Conservation (phyloP, 495 filamentous ascomycete species). For the Monascus purpureus region DNA sequence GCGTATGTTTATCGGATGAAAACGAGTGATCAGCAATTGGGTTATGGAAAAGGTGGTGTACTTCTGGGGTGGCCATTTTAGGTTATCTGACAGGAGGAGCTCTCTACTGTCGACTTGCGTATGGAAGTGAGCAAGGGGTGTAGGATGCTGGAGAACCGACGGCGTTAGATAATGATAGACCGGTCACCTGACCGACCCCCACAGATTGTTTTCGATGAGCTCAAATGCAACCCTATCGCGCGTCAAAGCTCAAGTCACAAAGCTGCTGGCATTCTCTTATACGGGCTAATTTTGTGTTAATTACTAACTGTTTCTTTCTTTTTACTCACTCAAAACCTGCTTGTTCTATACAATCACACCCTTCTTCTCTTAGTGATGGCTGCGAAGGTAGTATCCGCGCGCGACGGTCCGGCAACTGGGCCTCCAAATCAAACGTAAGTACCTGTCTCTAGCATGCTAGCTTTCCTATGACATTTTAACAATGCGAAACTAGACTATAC, state of each 20-base stretch:
- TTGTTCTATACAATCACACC: background rate
- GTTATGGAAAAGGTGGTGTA: conserved; percentile 92
- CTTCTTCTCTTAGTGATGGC: conserved; percentile 17
- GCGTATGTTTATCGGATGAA: conserved; percentile 74
- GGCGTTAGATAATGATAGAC: too few species aligned
- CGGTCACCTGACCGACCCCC: too few species aligned
- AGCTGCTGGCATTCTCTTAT: too few species aligned
- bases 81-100: conserved; percentile 79
- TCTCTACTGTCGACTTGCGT: conserved; percentile 80
- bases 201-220: too few species aligned
- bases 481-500: conserved; percentile 56
- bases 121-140: conserved; percentile 1
- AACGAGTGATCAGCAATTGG: conserved; percentile 97
- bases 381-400: conserved; percentile 20
- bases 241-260: too few species aligned
- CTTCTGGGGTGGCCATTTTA: conserved; percentile 71
- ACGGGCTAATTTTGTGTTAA: too few species aligned
- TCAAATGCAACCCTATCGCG: too few species aligned
- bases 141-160: too few species aligned
- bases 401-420: conserved; percentile 22
- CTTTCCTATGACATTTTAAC: conserved; percentile 11
- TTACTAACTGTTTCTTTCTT: too few species aligned
- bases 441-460: conserved; percentile 5
- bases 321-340: too few species aligned
- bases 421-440: conserved; percentile 64